Base-by-base conservation (phyloP, 129 eudicot genomes). In the Scalesia atractyloides region DNA sequence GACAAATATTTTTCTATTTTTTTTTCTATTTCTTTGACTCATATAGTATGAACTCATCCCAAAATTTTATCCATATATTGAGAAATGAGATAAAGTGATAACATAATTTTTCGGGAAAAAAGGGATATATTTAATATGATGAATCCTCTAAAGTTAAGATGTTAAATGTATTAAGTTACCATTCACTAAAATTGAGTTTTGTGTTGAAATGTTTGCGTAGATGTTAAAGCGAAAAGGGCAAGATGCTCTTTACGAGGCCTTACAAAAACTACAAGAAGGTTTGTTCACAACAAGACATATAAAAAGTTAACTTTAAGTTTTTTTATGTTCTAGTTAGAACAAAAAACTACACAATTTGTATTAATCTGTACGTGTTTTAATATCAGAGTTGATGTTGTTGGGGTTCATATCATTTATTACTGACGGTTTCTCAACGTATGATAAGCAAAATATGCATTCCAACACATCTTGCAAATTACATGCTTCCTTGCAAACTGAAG, bases 221-320 rank as follows among this genome's bases (percentile, higher is more conserved):
- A 85, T 63, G 72, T 85, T 92, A 81, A 77, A 77, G 83, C 79
- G 51, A 59, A 79, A 70, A 73, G 41, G 30, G 4, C 95, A 89
- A 81, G 85, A 86, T 43, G 78, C 94, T 4, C 73, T 92, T 34
- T 83, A 26, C 49, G 86, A 87, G 52, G 96, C 95, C 72, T 72
- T 92, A 65, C 86, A 89, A 67, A 92, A 92, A 56, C 74, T 92
- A 50, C 87, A 92, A 82, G 98, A 81, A 89, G 98, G 98, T 80
- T 67, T 26, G 43, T 20, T 50, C 19, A n/a, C 19, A 49, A 13
- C 18, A 50, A n/a, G 13, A 6, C 18, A 17, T 53, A 53, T 17
- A 53, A 53, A 8, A 53, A 53, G 12, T 53, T 17, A 53, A 16
- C 59, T 53, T n/a, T n/a, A 5, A 50, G 34, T 30, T 30, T 48